Evolutionary conservation across 495 filamentous ascomycete species (phyloP), one percentile per base, ranked within the genome.

Genomic region (Parathielavia appendiculata): DNA sequence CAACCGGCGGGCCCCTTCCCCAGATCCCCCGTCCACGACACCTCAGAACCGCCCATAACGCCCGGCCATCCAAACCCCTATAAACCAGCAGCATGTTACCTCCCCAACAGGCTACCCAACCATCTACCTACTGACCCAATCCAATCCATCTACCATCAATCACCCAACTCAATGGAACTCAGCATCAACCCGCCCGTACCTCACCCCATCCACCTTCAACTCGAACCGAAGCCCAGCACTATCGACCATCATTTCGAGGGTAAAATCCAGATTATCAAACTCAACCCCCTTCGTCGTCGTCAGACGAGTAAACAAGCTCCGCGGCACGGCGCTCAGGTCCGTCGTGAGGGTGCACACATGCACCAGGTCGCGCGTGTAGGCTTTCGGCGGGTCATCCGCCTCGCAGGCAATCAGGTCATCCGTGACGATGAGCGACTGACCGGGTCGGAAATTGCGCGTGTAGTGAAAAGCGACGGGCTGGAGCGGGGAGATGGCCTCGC

Each of bases 321-420:
- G 79, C 7, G 86, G 86, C 26, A 90, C 86, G 1, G 84, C 83
- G 56, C 78, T 81, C 22, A 90, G 73, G 64, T 90, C 86, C 20
- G 86, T 90, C n/a, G 81, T 86, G 34, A 90, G 74, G n/a, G 84
- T 88, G 70, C 86, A 90, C 17, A 90, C 86, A 56, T 84, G 82
- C 39, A 81, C 76, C 1, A 89, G 71, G 23, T 81, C 75, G 45
- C 76, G 67, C 23, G 77, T 73, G 68, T 81, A 82, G n/a, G 76
- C 75, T 9, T 73, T 72, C 0, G 86, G 86, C 10, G 86, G 81
- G 16, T 77, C 73, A 58, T 88, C 85, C 4, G 77, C 74, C 57
- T 86, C 83, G 66, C 82, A 88, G 17, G 83, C 82, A 60, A 90
- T 88, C 23, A 90, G 75, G 68, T 90, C 86, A 69, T 90, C 86